Conservation (phyloP, 371 early-diverging fungal genomes). For the Basidiobolus heterosporus region DNA sequence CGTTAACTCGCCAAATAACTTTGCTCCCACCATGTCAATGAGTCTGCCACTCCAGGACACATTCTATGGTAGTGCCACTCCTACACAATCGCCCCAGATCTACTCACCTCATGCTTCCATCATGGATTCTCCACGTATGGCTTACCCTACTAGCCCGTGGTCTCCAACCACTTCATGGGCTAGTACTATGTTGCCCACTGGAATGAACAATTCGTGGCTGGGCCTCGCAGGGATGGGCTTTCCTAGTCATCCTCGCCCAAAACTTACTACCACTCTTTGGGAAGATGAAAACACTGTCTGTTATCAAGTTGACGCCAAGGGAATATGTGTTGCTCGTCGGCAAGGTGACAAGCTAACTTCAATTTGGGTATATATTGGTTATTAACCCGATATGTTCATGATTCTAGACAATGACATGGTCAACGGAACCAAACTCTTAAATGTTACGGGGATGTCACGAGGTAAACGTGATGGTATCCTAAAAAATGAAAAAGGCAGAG, state of each 20-base stretch:
- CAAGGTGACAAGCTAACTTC: conserved; percentile 1
- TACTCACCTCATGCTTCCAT: too few species aligned
- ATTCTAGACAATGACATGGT: conserved; percentile 53
- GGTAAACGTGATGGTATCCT: conserved; percentile 76
- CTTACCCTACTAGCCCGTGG: too few species aligned
- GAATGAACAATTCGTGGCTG: too few species aligned
- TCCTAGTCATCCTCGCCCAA: conserved; percentile 2
- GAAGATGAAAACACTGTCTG: conserved; percentile 66
- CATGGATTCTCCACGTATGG: too few species aligned
- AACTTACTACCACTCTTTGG: conserved; percentile 61
- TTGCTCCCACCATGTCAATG: too few species aligned
- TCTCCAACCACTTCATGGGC: too few species aligned
- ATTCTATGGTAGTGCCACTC: too few species aligned
- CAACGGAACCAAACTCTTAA: conserved; percentile 71
- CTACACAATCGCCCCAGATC: too few species aligned
- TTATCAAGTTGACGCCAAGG: conserved; percentile 62
- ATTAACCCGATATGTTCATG: conserved; percentile 5
- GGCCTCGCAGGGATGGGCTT: too few species aligned
- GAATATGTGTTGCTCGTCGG: conserved; percentile 61
- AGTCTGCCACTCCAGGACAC: too few species aligned
- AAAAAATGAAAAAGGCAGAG: conserved; percentile 70
- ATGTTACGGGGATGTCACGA: conserved; percentile 75
- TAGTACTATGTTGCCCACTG: too few species aligned
- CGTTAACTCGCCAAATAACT: too few species aligned
- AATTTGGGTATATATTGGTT: conserved; percentile 1